Evolutionary conservation across 1,284 basidiomycete genomes (phyloP).

Genomic region (Bondarzewia mesenterica): DNA sequence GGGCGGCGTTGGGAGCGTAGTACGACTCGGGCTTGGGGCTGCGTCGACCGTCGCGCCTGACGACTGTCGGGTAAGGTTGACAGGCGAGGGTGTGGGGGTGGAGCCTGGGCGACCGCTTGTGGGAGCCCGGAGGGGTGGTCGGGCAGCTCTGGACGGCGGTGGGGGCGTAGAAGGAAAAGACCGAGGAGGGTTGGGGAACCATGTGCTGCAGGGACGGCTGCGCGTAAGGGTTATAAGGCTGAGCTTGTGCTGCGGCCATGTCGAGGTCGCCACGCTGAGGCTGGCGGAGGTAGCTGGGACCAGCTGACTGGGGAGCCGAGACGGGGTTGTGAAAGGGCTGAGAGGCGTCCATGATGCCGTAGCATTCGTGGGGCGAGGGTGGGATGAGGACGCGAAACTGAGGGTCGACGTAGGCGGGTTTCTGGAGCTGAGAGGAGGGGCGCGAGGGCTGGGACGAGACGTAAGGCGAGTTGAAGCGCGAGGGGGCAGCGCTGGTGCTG

Average conservation of each 20-base stretch:
- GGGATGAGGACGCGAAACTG: constrained; percentile 7
- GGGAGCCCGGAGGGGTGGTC: constrained; percentile 8
- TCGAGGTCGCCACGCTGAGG: neutral
- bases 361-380: neutral
- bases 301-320: neutral
- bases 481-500: constrained; percentile 10
- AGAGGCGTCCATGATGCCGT: neutral
- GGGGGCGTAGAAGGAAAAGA: constrained; percentile 21
- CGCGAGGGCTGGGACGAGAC: constrained; percentile 8
- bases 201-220: neutral
- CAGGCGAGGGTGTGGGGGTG: constrained; percentile 11
- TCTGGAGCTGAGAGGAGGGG: constrained; percentile 6
- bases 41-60: constrained; percentile 17
- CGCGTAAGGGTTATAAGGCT: neutral
- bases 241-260: neutral
- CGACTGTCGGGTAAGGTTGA: constrained; percentile 15
- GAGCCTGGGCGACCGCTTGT: constrained; percentile 8
- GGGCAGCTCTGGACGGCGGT: constrained; percentile 17
- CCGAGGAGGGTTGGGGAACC: constrained; percentile 17
- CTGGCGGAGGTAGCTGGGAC: neutral
- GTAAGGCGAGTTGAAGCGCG: neutral
- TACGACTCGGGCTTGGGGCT: constrained; percentile 28
- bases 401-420: constrained; percentile 8
- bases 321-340: neutral
- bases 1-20: constrained; percentile 34